phyloP scores from a whole-genome alignment of 768 basidiomycete genomes.

The Daedaleopsis nitida region DNA sequence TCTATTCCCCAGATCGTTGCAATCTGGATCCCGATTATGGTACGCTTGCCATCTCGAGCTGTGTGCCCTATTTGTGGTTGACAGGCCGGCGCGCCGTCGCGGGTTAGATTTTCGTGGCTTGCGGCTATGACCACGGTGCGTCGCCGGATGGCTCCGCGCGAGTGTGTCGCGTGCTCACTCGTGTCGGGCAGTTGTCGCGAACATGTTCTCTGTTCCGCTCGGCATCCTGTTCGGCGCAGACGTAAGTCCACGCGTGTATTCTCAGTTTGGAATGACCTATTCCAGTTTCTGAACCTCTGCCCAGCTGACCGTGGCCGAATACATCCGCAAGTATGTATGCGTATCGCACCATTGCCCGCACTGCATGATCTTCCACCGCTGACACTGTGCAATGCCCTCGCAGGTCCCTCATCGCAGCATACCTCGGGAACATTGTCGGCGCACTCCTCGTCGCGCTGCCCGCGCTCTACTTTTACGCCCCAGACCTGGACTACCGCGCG shows the following conservation, averaged over 20 bases:
- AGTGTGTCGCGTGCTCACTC: background rate
- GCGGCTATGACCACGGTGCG: slow-evolving; percentile 70
- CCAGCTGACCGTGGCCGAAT: slow-evolving; percentile 53
- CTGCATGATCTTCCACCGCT: background rate
- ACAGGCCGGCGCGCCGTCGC: background rate
- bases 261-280: background rate
- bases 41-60: slow-evolving; percentile 28
- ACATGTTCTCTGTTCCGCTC: slow-evolving; percentile 75
- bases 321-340: slow-evolving; percentile 63
- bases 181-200: slow-evolving; percentile 56
- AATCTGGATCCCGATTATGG: slow-evolving; percentile 78
- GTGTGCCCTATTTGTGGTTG: too few species aligned
- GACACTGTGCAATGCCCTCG: background rate
- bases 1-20: slow-evolving; percentile 47
- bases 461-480: slow-evolving; percentile 63
- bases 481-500: slow-evolving; percentile 51
- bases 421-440: slow-evolving; percentile 68
- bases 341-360: background rate
- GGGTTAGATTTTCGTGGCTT: slow-evolving; percentile 65
- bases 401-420: slow-evolving; percentile 65
- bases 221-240: slow-evolving; percentile 71
- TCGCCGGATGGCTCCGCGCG: too few species aligned
- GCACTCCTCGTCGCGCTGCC: slow-evolving; percentile 66
- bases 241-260: slow-evolving; percentile 40
- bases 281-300: background rate